A percentile compares a stretch with the other conserved stretches of the same genome.
phyloP scores from a whole-genome alignment of 2,329 filamentous ascomycete species.

The Penicillium sp. region DNA sequence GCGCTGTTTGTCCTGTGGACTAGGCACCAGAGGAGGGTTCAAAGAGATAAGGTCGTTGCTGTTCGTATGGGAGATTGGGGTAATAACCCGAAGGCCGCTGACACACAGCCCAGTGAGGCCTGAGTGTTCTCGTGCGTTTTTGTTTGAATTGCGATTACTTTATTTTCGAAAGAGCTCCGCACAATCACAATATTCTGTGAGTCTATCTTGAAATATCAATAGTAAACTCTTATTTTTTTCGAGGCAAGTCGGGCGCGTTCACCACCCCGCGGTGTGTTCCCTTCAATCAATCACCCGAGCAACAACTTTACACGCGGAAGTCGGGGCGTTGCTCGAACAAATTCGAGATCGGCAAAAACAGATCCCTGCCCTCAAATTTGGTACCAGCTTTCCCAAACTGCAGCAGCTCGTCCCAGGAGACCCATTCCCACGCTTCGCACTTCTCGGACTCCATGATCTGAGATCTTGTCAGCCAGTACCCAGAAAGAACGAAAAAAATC shows the following conservation, averaged over 20 bases:
- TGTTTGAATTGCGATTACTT: no score
- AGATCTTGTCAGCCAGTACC: background rate
- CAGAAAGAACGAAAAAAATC: background rate
- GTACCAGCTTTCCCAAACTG: conserved; percentile 35
- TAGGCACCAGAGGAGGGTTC: conserved; percentile 9
- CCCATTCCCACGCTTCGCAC: conserved; percentile 59
- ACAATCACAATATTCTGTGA: no score
- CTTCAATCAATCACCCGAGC: no score
- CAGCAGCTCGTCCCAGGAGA: conserved; percentile 51
- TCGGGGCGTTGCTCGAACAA: conserved; percentile 45
- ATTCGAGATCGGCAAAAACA: conserved; percentile 54
- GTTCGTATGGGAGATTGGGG: conserved; percentile 12
- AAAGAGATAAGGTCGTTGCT: conserved; percentile 13
- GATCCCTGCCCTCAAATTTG: conserved; percentile 29
- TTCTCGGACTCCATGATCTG: conserved; percentile 52
- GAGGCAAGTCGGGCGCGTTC: background rate
- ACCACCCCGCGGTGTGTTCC: background rate
- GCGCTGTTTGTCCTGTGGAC: conserved; percentile 19
- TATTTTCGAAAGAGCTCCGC: no score
- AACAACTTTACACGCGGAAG: conserved; percentile 17
- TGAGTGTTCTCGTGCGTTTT: background rate
- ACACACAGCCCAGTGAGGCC: background rate
- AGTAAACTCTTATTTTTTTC: no score
- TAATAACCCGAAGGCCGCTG: conserved; percentile 2
- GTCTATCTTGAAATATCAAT: no score